A percentile compares a stretch with the other conserved stretches of the same genome.
These are phyloP conservation scores for Kwoniella sp. DNA, from an alignment of 768 basidiomycete genomes.

Conservation along the genomic window DNA sequence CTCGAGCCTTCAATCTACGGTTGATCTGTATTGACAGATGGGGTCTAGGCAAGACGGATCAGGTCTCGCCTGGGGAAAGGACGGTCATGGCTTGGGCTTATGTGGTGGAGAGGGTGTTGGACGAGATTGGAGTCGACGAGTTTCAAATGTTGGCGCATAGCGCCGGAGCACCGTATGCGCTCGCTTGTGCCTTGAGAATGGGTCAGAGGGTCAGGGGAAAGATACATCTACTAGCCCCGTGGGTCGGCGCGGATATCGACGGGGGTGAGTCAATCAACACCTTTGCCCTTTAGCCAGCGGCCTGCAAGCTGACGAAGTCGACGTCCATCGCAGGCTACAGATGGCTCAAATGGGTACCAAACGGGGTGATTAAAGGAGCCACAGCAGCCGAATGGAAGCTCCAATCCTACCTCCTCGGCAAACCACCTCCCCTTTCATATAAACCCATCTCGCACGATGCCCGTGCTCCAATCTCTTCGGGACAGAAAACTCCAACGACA, in stretches of 20 bases:
- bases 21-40: constrained; percentile 93
- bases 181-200: constrained; percentile 78
- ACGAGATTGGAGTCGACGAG: constrained; percentile 71
- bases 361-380: constrained; percentile 86
- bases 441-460: constrained; percentile 83
- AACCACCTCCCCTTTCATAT: constrained; percentile 75
- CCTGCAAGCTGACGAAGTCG: no score
- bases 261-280: constrained; percentile 81
- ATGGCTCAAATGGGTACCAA: constrained; percentile 96
- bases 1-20: constrained; percentile 77
- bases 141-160: constrained; percentile 94
- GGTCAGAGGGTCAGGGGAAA: constrained; percentile 77
- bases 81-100: constrained; percentile 88
- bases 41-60: constrained; percentile 87
- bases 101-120: constrained; percentile 86
- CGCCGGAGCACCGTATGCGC: constrained; percentile 90
- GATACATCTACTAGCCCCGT: constrained; percentile 86
- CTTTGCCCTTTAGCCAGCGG: no score
- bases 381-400: constrained; percentile 97
- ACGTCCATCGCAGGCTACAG: constrained; percentile 67
- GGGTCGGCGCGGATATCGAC: constrained; percentile 85
- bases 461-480: constrained; percentile 1
- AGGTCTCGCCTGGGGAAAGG: constrained; percentile 62
- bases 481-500: neutral
- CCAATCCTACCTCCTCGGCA: constrained; percentile 96